Evolutionary conservation across 2,329 filamentous ascomycete species (phyloP).

Genomic region (Cordyceps tenuipes): DNA sequence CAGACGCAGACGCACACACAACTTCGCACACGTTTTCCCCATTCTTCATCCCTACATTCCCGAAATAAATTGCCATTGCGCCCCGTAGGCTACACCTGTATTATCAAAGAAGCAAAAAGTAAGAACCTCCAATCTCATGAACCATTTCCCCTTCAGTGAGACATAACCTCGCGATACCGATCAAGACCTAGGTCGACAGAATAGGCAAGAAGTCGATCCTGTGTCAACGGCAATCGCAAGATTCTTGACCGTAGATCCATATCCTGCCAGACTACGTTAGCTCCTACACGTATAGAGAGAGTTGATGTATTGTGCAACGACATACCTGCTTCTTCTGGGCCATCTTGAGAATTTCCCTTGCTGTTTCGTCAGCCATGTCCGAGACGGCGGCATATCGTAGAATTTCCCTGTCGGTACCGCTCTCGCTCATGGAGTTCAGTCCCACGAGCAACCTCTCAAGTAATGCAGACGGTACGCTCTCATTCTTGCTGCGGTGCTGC

Average conservation of each 20-base stretch:
- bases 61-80: background rate
- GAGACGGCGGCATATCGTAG: constrained; percentile 59
- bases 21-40: background rate
- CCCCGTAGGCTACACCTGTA: constrained; percentile 6
- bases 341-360: constrained; percentile 51
- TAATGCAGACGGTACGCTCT: constrained; percentile 33
- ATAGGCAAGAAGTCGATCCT: constrained; percentile 63
- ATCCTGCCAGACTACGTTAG: constrained; percentile 19
- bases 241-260: constrained; percentile 34
- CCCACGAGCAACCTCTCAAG: constrained; percentile 50
- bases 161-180: constrained; percentile 60
- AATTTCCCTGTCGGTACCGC: constrained; percentile 38
- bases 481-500: constrained; percentile 32
- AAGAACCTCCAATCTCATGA: background rate
- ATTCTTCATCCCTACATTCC: background rate
- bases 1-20: background rate
- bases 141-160: constrained; percentile 21
- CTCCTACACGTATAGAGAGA: background rate
- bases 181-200: constrained; percentile 60
- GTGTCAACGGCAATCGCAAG: constrained; percentile 57
- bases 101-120: constrained; percentile 1
- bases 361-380: constrained; percentile 72
- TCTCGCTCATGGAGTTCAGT: constrained; percentile 46
- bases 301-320: constrained; percentile 8
- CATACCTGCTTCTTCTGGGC: constrained; percentile 50